Conservation (phyloP, 768 basidiomycete species). For the Floccularia luteovirens region DNA sequence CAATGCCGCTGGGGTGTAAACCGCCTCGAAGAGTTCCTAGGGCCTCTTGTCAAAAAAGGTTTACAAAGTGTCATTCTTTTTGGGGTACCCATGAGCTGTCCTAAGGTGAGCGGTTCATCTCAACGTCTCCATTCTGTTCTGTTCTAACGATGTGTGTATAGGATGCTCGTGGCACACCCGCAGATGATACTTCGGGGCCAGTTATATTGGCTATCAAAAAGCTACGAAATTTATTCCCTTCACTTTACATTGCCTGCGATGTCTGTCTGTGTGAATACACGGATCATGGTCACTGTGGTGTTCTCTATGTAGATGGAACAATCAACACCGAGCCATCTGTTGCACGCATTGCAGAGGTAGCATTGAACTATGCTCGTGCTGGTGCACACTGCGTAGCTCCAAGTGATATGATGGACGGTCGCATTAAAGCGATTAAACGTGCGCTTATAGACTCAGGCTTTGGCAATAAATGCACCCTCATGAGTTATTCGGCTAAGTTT, state of each 20-base stretch:
- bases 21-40: conserved; percentile 78
- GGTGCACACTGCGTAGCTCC: conserved; percentile 99
- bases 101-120: conserved; percentile 47
- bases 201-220: conserved; percentile 89
- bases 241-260: conserved; percentile 85
- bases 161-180: conserved; percentile 80
- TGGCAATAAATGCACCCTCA: conserved; percentile 85
- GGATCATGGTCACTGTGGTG: conserved; percentile 93
- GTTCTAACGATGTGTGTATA: conserved; percentile 19
- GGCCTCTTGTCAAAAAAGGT: conserved; percentile 85
- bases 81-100: conserved; percentile 78
- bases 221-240: conserved; percentile 71
- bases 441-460: conserved; percentile 75
- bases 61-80: conserved; percentile 90
- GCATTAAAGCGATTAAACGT: conserved; percentile 84
- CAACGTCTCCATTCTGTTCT: not conserved
- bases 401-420: conserved; percentile 99
- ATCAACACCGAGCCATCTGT: conserved; percentile 77
- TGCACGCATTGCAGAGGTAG: conserved; percentile 86
- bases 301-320: conserved; percentile 64
- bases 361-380: conserved; percentile 84
- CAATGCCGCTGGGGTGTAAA: conserved; percentile 96
- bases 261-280: conserved; percentile 99
- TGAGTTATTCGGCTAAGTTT: conserved; percentile 98
- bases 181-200: conserved; percentile 85